phyloP scores from a whole-genome alignment of 1,284 basidiomycete genomes.

The Melampsora larici-populina region DNA sequence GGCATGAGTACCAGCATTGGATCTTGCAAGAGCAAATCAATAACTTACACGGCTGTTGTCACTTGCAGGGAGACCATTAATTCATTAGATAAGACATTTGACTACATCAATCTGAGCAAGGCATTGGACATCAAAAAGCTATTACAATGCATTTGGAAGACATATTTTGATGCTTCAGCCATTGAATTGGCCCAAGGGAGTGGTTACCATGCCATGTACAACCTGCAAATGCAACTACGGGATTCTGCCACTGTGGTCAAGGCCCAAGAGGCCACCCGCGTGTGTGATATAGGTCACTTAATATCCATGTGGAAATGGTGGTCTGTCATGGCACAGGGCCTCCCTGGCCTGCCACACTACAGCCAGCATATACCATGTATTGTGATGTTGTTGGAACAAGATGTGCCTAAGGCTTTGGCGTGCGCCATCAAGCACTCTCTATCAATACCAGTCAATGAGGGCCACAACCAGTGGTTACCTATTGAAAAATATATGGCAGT shows the following conservation, averaged over 20 bases:
- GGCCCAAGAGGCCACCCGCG: slow-evolving; percentile 4
- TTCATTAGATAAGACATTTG: too few relatives aligned
- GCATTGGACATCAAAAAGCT: too few relatives aligned
- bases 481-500: slow-evolving; percentile 7
- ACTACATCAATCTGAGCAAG: too few relatives aligned
- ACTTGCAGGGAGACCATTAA: too few relatives aligned
- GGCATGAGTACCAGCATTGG: too few relatives aligned
- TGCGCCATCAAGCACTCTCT: background rate
- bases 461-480: background rate
- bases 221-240: background rate
- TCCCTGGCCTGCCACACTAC: slow-evolving; percentile 3
- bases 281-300: background rate
- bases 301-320: too few relatives aligned
- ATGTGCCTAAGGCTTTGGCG: background rate
- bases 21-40: too few relatives aligned
- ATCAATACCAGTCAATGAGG: background rate
- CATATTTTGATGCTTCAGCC: too few relatives aligned
- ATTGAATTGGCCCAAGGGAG: too few relatives aligned
- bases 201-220: background rate
- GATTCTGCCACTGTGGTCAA: background rate
- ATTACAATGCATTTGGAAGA: too few relatives aligned
- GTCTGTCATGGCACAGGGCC: background rate
- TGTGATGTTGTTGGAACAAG: background rate
- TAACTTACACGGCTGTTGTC: too few relatives aligned
- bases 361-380: background rate